Evolutionary conservation across 768 basidiomycete genomes (phyloP).

Genomic region (Leccinum disarticulatum): DNA sequence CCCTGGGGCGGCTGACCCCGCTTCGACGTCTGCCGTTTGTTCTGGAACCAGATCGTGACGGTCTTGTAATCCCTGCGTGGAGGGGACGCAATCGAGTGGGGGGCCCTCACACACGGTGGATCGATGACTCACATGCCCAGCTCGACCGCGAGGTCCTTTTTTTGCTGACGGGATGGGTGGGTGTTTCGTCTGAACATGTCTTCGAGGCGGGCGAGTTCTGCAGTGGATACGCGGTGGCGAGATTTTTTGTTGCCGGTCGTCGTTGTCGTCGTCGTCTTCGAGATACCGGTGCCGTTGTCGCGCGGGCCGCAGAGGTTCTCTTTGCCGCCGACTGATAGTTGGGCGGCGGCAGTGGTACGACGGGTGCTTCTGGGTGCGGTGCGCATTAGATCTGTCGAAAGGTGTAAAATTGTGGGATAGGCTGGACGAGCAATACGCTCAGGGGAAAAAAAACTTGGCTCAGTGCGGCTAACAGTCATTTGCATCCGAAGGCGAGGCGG

Average conservation of each 20-base stretch:
- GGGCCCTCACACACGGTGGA: not conserved
- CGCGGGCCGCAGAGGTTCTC: slow-evolving; percentile 10
- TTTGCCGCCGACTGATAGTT: slow-evolving; percentile 12
- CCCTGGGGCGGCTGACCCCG: slow-evolving; percentile 16
- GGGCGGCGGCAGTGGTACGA: slow-evolving; percentile 11
- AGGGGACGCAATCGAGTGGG: not conserved
- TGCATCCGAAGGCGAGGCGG: not conserved
- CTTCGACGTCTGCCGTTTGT: slow-evolving; percentile 63
- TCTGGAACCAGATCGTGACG: slow-evolving; percentile 79
- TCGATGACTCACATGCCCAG: slow-evolving; percentile 27
- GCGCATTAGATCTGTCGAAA: slow-evolving; percentile 22
- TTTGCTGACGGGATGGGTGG: slow-evolving; percentile 32
- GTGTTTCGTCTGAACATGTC: slow-evolving; percentile 28
- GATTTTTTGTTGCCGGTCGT: slow-evolving; percentile 22
- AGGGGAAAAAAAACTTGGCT: not conserved
- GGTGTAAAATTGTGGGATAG: slow-evolving; percentile 21
- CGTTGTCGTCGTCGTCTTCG: not conserved
- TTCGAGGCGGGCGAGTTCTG: slow-evolving; percentile 30
- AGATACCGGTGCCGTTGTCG: not conserved
- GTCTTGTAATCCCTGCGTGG: slow-evolving; percentile 42
- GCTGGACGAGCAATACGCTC: slow-evolving; percentile 1
- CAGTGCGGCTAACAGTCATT: slow-evolving; percentile 24
- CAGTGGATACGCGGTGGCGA: slow-evolving; percentile 39
- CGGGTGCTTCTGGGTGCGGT: slow-evolving; percentile 29
- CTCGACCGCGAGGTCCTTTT: slow-evolving; percentile 29